Evolutionary conservation across 306 rosid genomes (phyloP).

Genomic region (Glycine soja): DNA sequence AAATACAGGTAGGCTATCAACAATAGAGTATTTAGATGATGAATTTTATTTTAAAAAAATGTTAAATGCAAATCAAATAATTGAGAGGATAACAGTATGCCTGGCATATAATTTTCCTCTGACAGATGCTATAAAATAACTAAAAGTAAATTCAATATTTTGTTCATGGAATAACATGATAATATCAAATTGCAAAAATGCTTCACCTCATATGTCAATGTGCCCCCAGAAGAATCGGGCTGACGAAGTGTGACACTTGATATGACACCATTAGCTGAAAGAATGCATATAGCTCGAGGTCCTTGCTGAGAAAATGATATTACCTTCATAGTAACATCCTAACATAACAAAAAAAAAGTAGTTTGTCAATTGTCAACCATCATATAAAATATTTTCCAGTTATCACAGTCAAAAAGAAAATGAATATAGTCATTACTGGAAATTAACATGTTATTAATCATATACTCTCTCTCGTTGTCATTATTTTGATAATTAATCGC

Average conservation of each 20-base stretch:
- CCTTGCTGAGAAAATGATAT: slow-evolving; percentile 99
- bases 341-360: slow-evolving; percentile 43
- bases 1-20: not conserved
- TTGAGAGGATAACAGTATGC: not conserved
- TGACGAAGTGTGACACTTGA: slow-evolving; percentile 95
- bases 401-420: slow-evolving; percentile 17
- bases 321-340: slow-evolving; percentile 96
- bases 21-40: not conserved
- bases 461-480: slow-evolving; percentile 10
- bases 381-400: slow-evolving; percentile 32
- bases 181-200: slow-evolving; percentile 1
- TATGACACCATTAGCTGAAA: slow-evolving; percentile 92
- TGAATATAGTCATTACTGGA: slow-evolving; percentile 17
- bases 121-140: not conserved
- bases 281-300: slow-evolving; percentile 87
- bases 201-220: slow-evolving; percentile 85
- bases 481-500: slow-evolving; percentile 1
- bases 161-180: slow-evolving; percentile 37
- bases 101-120: slow-evolving; percentile 12
- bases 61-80: slow-evolving; percentile 25
- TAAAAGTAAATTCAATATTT: slow-evolving; percentile 14
- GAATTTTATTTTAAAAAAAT: not conserved
- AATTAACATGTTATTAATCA: slow-evolving; percentile 15
- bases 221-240: slow-evolving; percentile 78
- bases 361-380: not conserved